phyloP scores from a whole-genome alignment of 1,284 basidiomycete species.

The Ustilago sp. region DNA sequence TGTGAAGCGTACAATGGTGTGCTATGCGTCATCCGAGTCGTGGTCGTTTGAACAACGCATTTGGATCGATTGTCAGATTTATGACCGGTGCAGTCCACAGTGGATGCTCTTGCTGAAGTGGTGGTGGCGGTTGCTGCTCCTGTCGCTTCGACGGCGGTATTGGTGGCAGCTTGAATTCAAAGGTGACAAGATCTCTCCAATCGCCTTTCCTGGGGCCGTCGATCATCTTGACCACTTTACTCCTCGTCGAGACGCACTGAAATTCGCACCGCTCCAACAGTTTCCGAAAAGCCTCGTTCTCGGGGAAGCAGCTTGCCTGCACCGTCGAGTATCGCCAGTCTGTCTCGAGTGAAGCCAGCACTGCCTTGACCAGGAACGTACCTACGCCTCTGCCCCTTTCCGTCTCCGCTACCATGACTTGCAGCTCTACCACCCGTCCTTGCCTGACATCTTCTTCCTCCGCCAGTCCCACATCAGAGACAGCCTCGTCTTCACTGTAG shows the following conservation, averaged over 20 bases:
- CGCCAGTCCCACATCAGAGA: no score
- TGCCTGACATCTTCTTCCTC: constrained; percentile 7
- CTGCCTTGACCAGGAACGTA: constrained; percentile 18
- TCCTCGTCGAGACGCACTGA: neutral
- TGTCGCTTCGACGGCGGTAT: neutral
- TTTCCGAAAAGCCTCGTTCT: constrained; percentile 17
- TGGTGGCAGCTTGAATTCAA: constrained; percentile 20
- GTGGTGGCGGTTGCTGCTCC: neutral
- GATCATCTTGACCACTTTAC: constrained; percentile 25
- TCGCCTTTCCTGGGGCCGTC: constrained; percentile 7
- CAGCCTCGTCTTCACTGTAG: no score
- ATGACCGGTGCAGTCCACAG: neutral
- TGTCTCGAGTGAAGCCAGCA: constrained; percentile 17
- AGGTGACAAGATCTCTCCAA: constrained; percentile 36
- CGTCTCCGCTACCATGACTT: constrained; percentile 36
- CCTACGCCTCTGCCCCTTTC: constrained; percentile 30
- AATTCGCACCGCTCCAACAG: constrained; percentile 26
- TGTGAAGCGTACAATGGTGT: neutral
- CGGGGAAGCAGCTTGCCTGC: constrained; percentile 36
- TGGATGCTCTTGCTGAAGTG: neutral
- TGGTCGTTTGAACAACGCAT: constrained; percentile 32
- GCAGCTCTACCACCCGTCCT: constrained; percentile 25
- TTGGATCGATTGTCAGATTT: constrained; percentile 31
- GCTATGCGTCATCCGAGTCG: constrained; percentile 2
- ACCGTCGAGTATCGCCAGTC: constrained; percentile 27